Percentiles rank a stretch among this genome's conserved stretches.
These are phyloP conservation scores for Colletotrichum kahawae DNA, from an alignment of 2,329 filamentous ascomycete genomes.

Conservation along the genomic window DNA sequence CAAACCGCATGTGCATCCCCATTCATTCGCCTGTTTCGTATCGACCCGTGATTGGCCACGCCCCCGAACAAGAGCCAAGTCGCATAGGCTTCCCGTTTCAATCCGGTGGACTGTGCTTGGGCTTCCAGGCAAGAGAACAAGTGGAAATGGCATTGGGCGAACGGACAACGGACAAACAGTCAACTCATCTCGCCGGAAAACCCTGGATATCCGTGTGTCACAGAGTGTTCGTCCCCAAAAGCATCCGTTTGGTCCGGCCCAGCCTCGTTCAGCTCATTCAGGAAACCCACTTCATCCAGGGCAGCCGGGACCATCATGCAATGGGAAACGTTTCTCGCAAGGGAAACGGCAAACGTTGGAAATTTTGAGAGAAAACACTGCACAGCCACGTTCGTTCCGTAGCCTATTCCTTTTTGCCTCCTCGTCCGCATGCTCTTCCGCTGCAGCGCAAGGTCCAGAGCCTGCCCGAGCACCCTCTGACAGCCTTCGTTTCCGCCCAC, in stretches of 20 bases:
- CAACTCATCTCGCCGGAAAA: neutral
- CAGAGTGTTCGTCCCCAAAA: neutral
- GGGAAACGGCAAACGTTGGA: neutral
- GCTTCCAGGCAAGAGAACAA: neutral
- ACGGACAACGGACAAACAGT: neutral
- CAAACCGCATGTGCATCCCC: neutral
- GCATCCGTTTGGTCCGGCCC: neutral
- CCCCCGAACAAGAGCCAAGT: neutral
- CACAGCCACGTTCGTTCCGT: neutral
- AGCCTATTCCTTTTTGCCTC: neutral
- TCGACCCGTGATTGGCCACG: neutral
- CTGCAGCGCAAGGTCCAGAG: neutral
- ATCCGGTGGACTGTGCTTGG: conserved; percentile 11
- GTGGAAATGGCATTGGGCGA: neutral
- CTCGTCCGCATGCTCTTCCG: neutral
- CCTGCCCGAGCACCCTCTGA: neutral
- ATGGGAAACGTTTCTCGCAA: neutral
- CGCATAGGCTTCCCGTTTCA: conserved; percentile 16
- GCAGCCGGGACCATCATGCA: neutral
- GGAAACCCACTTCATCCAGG: neutral
- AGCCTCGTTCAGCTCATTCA: neutral
- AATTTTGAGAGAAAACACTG: neutral
- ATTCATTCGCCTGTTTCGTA: neutral
- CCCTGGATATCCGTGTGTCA: neutral
- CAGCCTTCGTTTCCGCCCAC: neutral